These are phyloP conservation scores for Lasiosphaeriaceae sp. DNA, from an alignment of 495 filamentous ascomycete species.

Conservation along the genomic window DNA sequence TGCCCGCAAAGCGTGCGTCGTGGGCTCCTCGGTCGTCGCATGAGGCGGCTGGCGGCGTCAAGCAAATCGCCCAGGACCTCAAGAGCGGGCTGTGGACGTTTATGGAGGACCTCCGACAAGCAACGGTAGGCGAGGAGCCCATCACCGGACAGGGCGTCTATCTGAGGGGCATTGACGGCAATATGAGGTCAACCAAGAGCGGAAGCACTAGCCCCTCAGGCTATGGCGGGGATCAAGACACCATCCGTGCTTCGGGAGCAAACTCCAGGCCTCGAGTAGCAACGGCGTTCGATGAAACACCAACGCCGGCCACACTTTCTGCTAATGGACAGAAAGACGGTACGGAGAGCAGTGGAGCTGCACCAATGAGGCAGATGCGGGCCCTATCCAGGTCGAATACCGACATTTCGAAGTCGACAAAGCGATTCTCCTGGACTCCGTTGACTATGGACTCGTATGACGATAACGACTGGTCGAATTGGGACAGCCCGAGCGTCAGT, in stretches of 20 bases:
- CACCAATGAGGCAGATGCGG: constrained; percentile 12
- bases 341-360: neutral
- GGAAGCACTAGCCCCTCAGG: constrained; percentile 19
- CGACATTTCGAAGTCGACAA: constrained; percentile 28
- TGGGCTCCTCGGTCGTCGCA: constrained; percentile 42
- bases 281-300: constrained; percentile 22
- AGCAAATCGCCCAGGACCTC: constrained; percentile 88
- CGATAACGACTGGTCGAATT: constrained; percentile 70
- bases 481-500: constrained; percentile 58
- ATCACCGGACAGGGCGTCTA: constrained; percentile 53
- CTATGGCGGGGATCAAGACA: constrained; percentile 27
- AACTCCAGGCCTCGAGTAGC: constrained; percentile 16
- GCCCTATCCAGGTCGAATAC: constrained; percentile 27
- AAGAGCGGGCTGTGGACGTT: constrained; percentile 94
- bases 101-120: constrained; percentile 90
- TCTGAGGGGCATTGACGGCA: constrained; percentile 28
- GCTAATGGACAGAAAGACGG: neutral
- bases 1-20: constrained; percentile 42
- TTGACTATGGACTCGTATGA: constrained; percentile 49
- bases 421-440: constrained; percentile 46
- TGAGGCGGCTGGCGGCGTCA: constrained; percentile 39
- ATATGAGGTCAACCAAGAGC: constrained; percentile 37
- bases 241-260: constrained; percentile 30
- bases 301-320: constrained; percentile 12
- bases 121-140: constrained; percentile 89